Evolutionary conservation across 768 basidiomycete genomes (phyloP).

Genomic region (Obba rivulosa): DNA sequence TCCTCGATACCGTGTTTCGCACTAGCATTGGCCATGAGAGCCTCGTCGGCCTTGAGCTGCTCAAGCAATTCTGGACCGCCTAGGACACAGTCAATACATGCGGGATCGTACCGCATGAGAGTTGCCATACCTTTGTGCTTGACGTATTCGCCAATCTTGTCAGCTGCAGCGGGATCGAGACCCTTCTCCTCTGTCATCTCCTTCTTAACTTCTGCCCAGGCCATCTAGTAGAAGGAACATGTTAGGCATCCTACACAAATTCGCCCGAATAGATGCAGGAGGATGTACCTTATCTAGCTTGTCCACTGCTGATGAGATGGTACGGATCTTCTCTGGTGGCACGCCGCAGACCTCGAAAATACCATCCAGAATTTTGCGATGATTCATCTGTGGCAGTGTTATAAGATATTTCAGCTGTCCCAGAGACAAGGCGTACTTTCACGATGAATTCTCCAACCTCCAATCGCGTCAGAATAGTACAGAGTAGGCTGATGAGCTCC

Average conservation of each 20-base stretch:
- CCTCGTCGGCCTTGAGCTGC: slow-evolving; percentile 56
- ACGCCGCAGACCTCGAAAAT: slow-evolving; percentile 97
- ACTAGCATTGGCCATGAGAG: slow-evolving; percentile 60
- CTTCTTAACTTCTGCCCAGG: slow-evolving; percentile 89
- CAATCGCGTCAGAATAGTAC: slow-evolving; percentile 73
- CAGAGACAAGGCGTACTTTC: slow-evolving; percentile 50
- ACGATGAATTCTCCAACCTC: slow-evolving; percentile 94
- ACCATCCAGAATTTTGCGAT: slow-evolving; percentile 95
- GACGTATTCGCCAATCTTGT: slow-evolving; percentile 96
- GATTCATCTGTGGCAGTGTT: slow-evolving; percentile 61
- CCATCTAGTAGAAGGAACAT: slow-evolving; percentile 47
- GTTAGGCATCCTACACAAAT: no score
- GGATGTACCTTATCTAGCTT: slow-evolving; percentile 93
- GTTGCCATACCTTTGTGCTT: slow-evolving; percentile 76
- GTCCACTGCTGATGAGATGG: slow-evolving; percentile 95
- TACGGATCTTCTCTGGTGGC: slow-evolving; percentile 78
- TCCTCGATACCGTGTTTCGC: slow-evolving; percentile 83
- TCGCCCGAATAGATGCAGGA: no score
- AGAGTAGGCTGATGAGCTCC: slow-evolving; percentile 78
- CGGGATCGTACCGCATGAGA: not conserved
- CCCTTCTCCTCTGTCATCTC: slow-evolving; percentile 98
- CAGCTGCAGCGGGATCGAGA: slow-evolving; percentile 71
- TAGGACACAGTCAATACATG: slow-evolving; percentile 22
- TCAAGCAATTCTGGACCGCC: slow-evolving; percentile 77
- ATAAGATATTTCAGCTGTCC: not conserved